Conservation (phyloP, 164 flowering plant genomes). For the Protea cynaroides region DNA sequence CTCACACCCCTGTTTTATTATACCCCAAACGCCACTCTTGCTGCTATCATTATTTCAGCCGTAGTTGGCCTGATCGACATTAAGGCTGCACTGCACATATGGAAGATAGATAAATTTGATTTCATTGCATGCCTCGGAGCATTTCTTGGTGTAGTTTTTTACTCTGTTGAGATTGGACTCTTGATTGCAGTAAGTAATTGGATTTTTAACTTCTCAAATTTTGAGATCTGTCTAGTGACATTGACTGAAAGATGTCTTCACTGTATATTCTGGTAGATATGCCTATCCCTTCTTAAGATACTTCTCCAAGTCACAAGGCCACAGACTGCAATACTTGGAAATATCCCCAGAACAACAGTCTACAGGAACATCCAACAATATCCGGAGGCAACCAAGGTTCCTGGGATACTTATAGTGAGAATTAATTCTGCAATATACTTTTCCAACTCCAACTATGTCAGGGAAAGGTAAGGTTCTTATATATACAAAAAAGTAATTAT, state of each 20-base stretch:
- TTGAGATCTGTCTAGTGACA: neutral
- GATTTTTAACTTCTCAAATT: neutral
- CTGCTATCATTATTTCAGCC: slow-evolving; percentile 82
- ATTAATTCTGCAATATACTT: slow-evolving; percentile 89
- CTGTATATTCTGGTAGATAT: slow-evolving; percentile 33
- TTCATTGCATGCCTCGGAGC: slow-evolving; percentile 94
- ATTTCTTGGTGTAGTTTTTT: slow-evolving; percentile 77
- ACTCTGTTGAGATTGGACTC: slow-evolving; percentile 82
- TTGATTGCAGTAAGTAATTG: slow-evolving; percentile 59
- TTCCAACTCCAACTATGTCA: slow-evolving; percentile 75
- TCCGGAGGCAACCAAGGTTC: slow-evolving; percentile 59
- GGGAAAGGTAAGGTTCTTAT: slow-evolving; percentile 50
- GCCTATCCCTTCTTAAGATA: slow-evolving; percentile 70
- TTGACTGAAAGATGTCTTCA: neutral
- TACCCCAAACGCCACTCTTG: slow-evolving; percentile 87
- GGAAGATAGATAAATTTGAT: slow-evolving; percentile 87
- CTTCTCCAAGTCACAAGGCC: slow-evolving; percentile 85
- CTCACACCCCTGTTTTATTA: slow-evolving; percentile 83
- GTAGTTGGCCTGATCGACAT: slow-evolving; percentile 64
- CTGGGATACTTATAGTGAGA: slow-evolving; percentile 60
- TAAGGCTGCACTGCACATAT: slow-evolving; percentile 58
- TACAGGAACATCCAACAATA: too few species aligned
- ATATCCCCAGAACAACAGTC: too few species aligned
- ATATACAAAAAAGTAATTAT: neutral
- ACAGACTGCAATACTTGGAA: too few species aligned